Base-by-base conservation (phyloP, 176 grass and related monocot species). In the Phragmites australis region DNA sequence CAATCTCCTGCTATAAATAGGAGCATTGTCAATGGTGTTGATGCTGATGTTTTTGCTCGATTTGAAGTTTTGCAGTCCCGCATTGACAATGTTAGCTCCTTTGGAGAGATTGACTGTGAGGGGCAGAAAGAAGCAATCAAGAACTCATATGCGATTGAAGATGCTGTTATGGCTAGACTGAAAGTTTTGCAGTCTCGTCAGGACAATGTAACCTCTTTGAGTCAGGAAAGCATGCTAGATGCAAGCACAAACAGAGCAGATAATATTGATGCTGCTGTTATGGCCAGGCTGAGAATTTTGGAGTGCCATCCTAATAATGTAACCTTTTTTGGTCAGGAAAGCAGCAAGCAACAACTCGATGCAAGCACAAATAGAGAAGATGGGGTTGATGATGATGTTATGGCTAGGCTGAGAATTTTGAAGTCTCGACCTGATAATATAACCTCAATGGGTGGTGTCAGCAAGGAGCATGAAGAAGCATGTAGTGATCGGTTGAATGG, bases 81-180 rank as follows among this genome's bases (percentile, higher is more conserved):
- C 17, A 8, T 41, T 14, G 46, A 85, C 13, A 85, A 81, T 70
- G 21, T 61, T 21, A 59, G 4, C 42, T 72, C 83, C 55, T 82
- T 70, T 42, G 42, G 31, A 23, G 31, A 67, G 19, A 50, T 37
- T 52, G 76, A 65, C 30, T 65, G 15, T 16, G 18, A 82, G 67
- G 54, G 47, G 50, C 66, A 65, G 65, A 48, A 86, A 82, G 74
- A 86, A 26, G 72, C 51, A 72, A 82, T 41, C 48, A 75, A 87
- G n/a, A 61, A 27, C 62, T 32, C 39, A 70, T 52, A 45, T 87
- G 55, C 49, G 39, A 25, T 75, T 49, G 75, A 87, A 58, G 81
- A 79, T 88, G 78, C 50, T 94, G 70, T 91, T 85, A 81, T 84
- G 83, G 52, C 70, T 43, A 91, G 86, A 41, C 59, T 86, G 7